Evolutionary conservation across 2,329 filamentous ascomycete species (phyloP), one percentile per base, ranked within the genome.

Genomic region (Cladosporium phlei): DNA sequence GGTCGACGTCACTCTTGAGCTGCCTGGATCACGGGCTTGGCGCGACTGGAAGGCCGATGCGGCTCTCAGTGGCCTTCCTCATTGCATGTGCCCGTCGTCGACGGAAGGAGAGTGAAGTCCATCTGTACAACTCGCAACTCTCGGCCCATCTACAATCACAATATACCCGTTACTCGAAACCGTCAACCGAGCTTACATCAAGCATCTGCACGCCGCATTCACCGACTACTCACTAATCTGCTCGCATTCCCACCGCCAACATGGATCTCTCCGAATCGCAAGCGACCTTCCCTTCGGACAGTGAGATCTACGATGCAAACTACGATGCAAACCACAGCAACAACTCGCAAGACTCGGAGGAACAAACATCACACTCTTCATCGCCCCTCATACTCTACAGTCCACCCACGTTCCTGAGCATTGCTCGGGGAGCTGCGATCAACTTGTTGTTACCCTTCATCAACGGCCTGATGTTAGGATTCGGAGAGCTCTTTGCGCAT

Each of bases 401-500:
- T 55, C 88, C 90, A 3, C 90, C 93, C 2, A 94, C 89, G 0
- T 60, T 94, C 34, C 95, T 88, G 87, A 82, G 86, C 8, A 67
- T 98, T 52, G 56, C 96, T 46, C 82, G 91, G 46, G 88, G 93
- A 28, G 88, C 89, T 12, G 89, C 90, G 5, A 98, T 98, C 70
- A 98, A 98, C 66, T 74, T 98, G n/a, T 61, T 98, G 1, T 71
- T 98, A 16, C 93, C 93, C 0, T 98, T 98, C 61, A 81, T 98
- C 62, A 98, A 98, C 70, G 93, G 93, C 37, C 79, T 98, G 75
- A 98, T 98, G 93, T 71, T 98, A 61, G 93, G 93, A 2, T 96
- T 98, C 62, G 93, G 93, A 57, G 93, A 98, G 71, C 71, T 98
- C 42, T 91, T 98, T 67, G 93, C 93, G 46, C 93, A 98, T 64